Conservation (phyloP, 495 filamentous ascomycete genomes). For the Hyaloscypha bicolor region DNA sequence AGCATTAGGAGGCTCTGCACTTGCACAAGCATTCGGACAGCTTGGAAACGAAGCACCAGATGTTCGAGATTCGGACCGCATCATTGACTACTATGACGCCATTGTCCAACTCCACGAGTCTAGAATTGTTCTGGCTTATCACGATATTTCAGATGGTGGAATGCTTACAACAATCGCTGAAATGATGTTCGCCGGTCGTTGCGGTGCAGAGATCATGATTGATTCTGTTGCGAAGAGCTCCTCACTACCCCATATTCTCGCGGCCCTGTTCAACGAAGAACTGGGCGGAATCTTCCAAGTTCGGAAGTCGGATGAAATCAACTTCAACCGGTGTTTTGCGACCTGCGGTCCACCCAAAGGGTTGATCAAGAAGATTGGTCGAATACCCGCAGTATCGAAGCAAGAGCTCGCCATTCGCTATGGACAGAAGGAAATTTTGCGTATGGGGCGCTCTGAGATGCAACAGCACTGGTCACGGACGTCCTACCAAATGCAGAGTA, state of each 20-base stretch:
- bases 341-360: slow-evolving; percentile 85
- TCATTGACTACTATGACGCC: slow-evolving; percentile 93
- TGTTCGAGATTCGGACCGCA: slow-evolving; percentile 74
- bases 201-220: slow-evolving; percentile 83
- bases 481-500: slow-evolving; percentile 87
- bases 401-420: slow-evolving; percentile 79
- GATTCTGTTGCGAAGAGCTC: slow-evolving; percentile 64
- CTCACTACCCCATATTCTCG: slow-evolving; percentile 64
- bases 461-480: slow-evolving; percentile 90
- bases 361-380: slow-evolving; percentile 80
- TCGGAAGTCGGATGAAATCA: slow-evolving; percentile 75
- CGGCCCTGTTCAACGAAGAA: slow-evolving; percentile 92
- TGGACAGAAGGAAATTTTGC: slow-evolving; percentile 65
- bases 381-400: slow-evolving; percentile 66
- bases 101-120: slow-evolving; percentile 82
- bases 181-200: slow-evolving; percentile 98
- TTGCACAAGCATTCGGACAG: slow-evolving; percentile 90
- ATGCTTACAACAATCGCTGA: slow-evolving; percentile 89
- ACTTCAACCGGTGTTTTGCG: slow-evolving; percentile 89
- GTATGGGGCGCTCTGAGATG: slow-evolving; percentile 67
- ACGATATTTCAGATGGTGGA: slow-evolving; percentile 93
- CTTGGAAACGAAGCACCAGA: slow-evolving; percentile 84
- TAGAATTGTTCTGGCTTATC: slow-evolving; percentile 89
- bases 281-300: slow-evolving; percentile 98
- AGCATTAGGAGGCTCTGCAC: slow-evolving; percentile 86